These are phyloP conservation scores for Xylaria scruposa DNA, from an alignment of 495 filamentous ascomycete genomes.

Conservation along the genomic window DNA sequence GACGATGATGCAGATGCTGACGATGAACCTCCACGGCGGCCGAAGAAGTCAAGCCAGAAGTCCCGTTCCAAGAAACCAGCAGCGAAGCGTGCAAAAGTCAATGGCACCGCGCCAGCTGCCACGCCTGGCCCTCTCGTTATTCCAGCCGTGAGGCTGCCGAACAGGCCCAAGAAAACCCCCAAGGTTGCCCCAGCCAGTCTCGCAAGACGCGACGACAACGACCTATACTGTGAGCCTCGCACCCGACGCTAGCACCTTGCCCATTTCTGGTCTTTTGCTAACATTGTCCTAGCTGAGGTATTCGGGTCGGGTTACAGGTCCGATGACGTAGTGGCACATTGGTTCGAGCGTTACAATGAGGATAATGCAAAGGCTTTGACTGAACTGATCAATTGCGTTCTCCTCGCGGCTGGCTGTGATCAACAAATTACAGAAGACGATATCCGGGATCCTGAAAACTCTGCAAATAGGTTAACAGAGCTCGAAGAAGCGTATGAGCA, in stretches of 20 bases:
- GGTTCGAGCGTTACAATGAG: slow-evolving; percentile 75
- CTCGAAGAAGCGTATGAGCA: slow-evolving; percentile 81
- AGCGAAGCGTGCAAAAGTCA: slow-evolving; percentile 77
- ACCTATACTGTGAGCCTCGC: slow-evolving; percentile 73
- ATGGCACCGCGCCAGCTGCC: slow-evolving; percentile 62
- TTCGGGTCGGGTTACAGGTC: slow-evolving; percentile 73
- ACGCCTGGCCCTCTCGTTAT: slow-evolving; percentile 30
- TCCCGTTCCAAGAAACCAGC: slow-evolving; percentile 62
- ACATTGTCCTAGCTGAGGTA: slow-evolving; percentile 68
- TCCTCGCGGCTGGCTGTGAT: slow-evolving; percentile 82
- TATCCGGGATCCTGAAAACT: slow-evolving; percentile 84
- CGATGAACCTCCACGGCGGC: slow-evolving; percentile 41
- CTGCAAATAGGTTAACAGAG: slow-evolving; percentile 69
- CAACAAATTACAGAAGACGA: slow-evolving; percentile 75
- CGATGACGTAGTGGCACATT: slow-evolving; percentile 80
- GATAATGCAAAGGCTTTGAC: slow-evolving; percentile 72
- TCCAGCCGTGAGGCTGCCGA: slow-evolving; percentile 61
- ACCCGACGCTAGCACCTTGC: not conserved
- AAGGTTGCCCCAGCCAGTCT: slow-evolving; percentile 56
- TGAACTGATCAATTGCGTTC: slow-evolving; percentile 87
- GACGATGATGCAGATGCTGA: slow-evolving; percentile 48
- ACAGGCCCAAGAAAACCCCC: slow-evolving; percentile 66
- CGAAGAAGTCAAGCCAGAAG: slow-evolving; percentile 39
- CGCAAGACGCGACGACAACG: slow-evolving; percentile 63
- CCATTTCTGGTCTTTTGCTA: slow-evolving; percentile 29